Conservation (phyloP, 2,329 filamentous ascomycete species). For the Aspergillus amoenus region DNA sequence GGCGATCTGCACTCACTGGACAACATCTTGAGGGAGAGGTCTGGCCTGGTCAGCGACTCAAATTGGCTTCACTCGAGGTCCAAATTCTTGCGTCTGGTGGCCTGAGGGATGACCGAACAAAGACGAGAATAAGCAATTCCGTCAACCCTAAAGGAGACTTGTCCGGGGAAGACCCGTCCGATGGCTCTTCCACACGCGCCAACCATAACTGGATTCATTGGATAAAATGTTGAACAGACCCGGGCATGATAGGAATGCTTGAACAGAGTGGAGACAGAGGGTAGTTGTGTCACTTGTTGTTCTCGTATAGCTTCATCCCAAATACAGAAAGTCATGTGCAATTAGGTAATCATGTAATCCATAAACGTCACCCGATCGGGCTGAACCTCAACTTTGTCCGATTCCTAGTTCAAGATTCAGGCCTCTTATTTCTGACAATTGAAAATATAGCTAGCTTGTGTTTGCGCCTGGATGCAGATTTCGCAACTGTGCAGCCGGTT, state of each 20-base stretch:
- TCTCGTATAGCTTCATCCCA: slow-evolving; percentile 3
- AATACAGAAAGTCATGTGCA: not conserved
- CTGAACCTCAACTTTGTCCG: not conserved
- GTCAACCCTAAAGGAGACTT: not conserved
- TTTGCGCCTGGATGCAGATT: slow-evolving; percentile 14
- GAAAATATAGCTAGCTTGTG: not conserved
- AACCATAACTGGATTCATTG: not conserved
- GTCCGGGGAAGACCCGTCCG: not conserved
- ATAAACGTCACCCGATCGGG: slow-evolving; percentile 5
- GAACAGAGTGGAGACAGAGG: not conserved
- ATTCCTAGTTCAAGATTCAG: not conserved
- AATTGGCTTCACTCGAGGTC: not conserved
- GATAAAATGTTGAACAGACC: not conserved
- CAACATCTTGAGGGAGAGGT: not conserved
- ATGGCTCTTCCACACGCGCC: not conserved
- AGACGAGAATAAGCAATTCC: not conserved
- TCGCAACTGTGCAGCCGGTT: slow-evolving; percentile 9
- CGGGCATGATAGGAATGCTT: not conserved
- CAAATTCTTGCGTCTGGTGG: not conserved
- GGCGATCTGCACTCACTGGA: slow-evolving; percentile 26
- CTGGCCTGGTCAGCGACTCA: not conserved
- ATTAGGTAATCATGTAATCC: not conserved
- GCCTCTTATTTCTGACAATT: not conserved
- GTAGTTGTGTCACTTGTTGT: too few species aligned
- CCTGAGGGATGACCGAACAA: not conserved